Base-by-base conservation (phyloP, 257 asterid genomes). In the Thymus quinquecostatus region DNA sequence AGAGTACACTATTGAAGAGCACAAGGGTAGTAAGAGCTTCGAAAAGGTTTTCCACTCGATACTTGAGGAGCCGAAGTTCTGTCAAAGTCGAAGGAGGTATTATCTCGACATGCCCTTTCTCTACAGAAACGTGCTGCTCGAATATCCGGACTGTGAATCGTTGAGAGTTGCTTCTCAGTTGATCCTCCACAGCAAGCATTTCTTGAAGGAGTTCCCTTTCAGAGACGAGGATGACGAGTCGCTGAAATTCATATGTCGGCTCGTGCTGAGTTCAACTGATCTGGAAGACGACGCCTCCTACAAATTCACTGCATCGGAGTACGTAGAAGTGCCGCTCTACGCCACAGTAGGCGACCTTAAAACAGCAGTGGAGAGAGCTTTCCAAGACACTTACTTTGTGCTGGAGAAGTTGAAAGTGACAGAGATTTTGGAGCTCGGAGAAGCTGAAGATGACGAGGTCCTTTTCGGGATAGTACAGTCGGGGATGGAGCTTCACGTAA, bases 151-250 rank as follows among this genome's bases (percentile, higher is more conserved):
- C 32, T 77, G 81, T n/a, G 83, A 75, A 0, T 61, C 68, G 0
- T 67, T 85, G 60, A 79, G 69, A 47, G 36, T 61, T 32, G 86
- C 96, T 8, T 85, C 82, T 21, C 75, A 83, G 75, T 77, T 79
- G 58, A 51, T 89, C 62, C 83, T 89, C n/a, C 76, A 87, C 60
- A 85, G 96, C 47, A 94, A 89, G 77, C 84, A 81, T 58, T 91
- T 86, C 77, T 87, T 87, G 66, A 94, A 91, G 89, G 92, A 89
- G 43, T 94, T 97, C 92, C 90, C 91, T 21, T 91, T 89, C 44
- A 81, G 76, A 69, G 97, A 94, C 67, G 93, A 85, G 65, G 87
- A 81, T 28, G 95, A 86, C 27, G 87, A 89, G 81, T 78, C 73
- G 8, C 74, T 91, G 78, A 88, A 88, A 64, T 94, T 86, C 85